These are phyloP conservation scores for Naganishia liquefaciens DNA, from an alignment of 1,284 basidiomycete species.

Conservation along the genomic window DNA sequence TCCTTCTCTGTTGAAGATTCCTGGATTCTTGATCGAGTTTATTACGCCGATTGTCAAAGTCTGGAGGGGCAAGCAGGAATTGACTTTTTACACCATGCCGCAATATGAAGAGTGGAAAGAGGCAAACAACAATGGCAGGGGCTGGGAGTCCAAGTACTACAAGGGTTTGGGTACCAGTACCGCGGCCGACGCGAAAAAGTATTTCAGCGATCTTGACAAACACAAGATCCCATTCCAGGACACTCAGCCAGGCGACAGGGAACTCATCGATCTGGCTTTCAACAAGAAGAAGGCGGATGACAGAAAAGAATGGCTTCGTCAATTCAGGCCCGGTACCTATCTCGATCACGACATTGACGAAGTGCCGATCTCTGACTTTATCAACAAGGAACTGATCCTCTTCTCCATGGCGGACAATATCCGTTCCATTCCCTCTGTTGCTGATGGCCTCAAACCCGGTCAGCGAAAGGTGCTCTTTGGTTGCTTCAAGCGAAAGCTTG, in stretches of 20 bases:
- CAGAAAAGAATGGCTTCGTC: constrained; percentile 95
- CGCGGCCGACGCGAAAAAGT: constrained; percentile 84
- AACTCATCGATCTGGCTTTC: constrained; percentile 95
- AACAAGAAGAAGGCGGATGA: constrained; percentile 99
- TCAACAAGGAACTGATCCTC: constrained; percentile 96
- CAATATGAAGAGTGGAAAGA: constrained; percentile 95
- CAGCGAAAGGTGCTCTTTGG: constrained; percentile 96
- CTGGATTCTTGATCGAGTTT: constrained; percentile 95
- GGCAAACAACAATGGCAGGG: constrained; percentile 72
- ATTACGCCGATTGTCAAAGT: constrained; percentile 98
- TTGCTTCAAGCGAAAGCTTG: constrained; percentile 92
- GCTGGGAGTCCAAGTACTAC: constrained; percentile 94
- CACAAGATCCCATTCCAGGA: constrained; percentile 92
- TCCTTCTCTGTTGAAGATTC: constrained; percentile 88
- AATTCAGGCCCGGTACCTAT: constrained; percentile 95
- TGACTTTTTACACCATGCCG: constrained; percentile 95
- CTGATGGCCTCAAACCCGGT: constrained; percentile 97
- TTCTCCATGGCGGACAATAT: constrained; percentile 99
- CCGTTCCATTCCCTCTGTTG: constrained; percentile 88
- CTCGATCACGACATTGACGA: constrained; percentile 85
- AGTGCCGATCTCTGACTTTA: constrained; percentile 89
- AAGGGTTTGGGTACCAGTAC: constrained; percentile 98
- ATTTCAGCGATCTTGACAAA: constrained; percentile 88
- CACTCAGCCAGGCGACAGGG: constrained; percentile 77
- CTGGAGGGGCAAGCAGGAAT: constrained; percentile 74